Evolutionary conservation across 768 basidiomycete species (phyloP).

Genomic region (Lactarius quietus): DNA sequence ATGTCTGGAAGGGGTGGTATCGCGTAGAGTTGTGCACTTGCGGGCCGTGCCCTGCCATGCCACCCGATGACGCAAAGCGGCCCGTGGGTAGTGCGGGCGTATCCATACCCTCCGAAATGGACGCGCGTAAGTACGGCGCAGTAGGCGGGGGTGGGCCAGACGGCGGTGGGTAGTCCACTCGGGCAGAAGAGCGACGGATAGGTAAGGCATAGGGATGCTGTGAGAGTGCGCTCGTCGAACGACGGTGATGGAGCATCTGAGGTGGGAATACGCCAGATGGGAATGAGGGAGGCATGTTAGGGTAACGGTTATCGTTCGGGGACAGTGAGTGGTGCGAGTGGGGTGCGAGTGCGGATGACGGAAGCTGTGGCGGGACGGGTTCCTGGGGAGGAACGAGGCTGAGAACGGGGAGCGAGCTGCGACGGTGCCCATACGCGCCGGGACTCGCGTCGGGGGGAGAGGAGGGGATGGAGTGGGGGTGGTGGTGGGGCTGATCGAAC

Average conservation of each 20-base stretch:
- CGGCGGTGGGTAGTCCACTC: conserved; percentile 12
- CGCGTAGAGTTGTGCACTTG: conserved; percentile 10
- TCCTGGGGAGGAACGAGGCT: conserved; percentile 21
- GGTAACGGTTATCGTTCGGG: conserved; percentile 4
- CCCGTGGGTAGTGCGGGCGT: conserved; percentile 14
- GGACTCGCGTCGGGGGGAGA: conserved; percentile 12
- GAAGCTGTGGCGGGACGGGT: background rate
- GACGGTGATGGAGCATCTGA: conserved; percentile 21
- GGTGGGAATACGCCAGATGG: conserved; percentile 14
- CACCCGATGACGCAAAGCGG: conserved; percentile 5
- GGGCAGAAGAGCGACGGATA: conserved; percentile 7
- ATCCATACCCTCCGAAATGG: conserved; percentile 22
- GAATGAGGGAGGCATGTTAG: conserved; percentile 8
- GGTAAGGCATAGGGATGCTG: conserved; percentile 18
- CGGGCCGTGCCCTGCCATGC: background rate
- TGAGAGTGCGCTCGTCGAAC: conserved; percentile 18
- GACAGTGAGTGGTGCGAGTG: background rate
- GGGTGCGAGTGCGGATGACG: background rate
- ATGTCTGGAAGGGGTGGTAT: conserved; percentile 16
- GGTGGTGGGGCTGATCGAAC: conserved; percentile 8
- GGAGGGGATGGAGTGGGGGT: background rate
- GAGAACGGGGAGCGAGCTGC: conserved; percentile 22
- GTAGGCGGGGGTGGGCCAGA: conserved; percentile 19
- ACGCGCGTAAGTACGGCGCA: conserved; percentile 20
- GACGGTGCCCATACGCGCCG: conserved; percentile 17